Percentiles rank a stretch among this genome's conserved stretches.
phyloP scores from a whole-genome alignment of 371 early-diverging fungal genomes.

The Blakeslea trispora region DNA sequence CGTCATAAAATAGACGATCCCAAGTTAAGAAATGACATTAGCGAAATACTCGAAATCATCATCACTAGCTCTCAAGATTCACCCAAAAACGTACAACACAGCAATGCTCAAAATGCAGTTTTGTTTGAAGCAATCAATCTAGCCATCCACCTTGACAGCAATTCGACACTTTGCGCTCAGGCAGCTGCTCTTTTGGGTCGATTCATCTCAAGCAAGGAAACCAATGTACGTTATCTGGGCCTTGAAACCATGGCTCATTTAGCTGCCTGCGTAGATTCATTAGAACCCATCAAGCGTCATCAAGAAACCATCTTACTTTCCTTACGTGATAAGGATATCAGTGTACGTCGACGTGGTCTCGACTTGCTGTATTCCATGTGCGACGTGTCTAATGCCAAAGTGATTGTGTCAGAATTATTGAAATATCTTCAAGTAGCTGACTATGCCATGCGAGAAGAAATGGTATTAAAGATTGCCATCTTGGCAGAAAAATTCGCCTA shows the following conservation, averaged over 20 bases:
- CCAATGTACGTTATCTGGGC: slow-evolving; percentile 93
- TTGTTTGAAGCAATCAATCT: slow-evolving; percentile 96
- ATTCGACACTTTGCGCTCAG: slow-evolving; percentile 83
- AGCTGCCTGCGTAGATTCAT: slow-evolving; percentile 84
- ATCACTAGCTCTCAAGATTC: slow-evolving; percentile 82
- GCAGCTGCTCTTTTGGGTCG: slow-evolving; percentile 81
- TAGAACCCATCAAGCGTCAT: slow-evolving; percentile 82
- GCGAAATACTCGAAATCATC: slow-evolving; percentile 77
- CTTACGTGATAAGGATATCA: slow-evolving; percentile 93
- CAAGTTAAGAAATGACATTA: slow-evolving; percentile 63
- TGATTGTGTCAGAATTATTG: slow-evolving; percentile 89
- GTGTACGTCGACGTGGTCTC: slow-evolving; percentile 93
- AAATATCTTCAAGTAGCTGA: slow-evolving; percentile 88
- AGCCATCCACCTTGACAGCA: slow-evolving; percentile 89
- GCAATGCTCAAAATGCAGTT: slow-evolving; percentile 95
- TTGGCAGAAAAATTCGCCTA: slow-evolving; percentile 96
- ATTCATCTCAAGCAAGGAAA: slow-evolving; percentile 92
- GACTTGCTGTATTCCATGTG: slow-evolving; percentile 97
- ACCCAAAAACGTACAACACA: slow-evolving; percentile 95
- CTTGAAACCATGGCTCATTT: slow-evolving; percentile 97
- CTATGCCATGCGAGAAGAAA: slow-evolving; percentile 90
- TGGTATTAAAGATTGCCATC: slow-evolving; percentile 98
- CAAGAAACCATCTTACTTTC: slow-evolving; percentile 90
- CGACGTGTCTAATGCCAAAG: slow-evolving; percentile 82
- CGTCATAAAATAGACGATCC: slow-evolving; percentile 46